Conservation (phyloP, 306 rosid species). For the Inga laurina region DNA sequence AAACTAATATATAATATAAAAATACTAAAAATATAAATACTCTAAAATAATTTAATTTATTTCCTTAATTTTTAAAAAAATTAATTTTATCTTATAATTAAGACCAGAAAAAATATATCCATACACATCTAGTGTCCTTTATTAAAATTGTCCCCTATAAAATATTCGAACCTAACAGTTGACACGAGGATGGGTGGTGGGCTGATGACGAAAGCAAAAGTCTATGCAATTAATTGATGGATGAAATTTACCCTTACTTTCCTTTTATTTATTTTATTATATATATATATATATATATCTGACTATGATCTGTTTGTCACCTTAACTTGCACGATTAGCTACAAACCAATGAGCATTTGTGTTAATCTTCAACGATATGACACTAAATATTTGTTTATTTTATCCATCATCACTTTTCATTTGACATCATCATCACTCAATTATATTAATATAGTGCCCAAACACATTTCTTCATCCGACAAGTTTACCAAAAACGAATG, state of each 20-base stretch:
- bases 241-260: background rate
- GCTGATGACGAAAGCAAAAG: background rate
- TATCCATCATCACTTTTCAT: background rate
- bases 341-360: slow-evolving; percentile 3
- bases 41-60: too few relatives aligned
- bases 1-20: too few relatives aligned
- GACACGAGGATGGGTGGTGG: background rate
- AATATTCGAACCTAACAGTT: background rate
- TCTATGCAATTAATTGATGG: background rate
- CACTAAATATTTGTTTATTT: background rate
- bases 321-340: slow-evolving; percentile 2
- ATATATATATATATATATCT: background rate
- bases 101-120: too few relatives aligned
- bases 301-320: background rate
- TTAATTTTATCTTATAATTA: too few relatives aligned
- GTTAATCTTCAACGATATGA: background rate
- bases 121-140: background rate
- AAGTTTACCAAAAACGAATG: background rate
- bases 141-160: background rate
- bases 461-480: background rate
- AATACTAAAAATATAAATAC: too few relatives aligned
- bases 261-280: background rate
- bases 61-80: too few relatives aligned
- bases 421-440: background rate
- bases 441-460: background rate